Conservation (phyloP, 1,284 basidiomycete species). For the Sporisorium exsertum region DNA sequence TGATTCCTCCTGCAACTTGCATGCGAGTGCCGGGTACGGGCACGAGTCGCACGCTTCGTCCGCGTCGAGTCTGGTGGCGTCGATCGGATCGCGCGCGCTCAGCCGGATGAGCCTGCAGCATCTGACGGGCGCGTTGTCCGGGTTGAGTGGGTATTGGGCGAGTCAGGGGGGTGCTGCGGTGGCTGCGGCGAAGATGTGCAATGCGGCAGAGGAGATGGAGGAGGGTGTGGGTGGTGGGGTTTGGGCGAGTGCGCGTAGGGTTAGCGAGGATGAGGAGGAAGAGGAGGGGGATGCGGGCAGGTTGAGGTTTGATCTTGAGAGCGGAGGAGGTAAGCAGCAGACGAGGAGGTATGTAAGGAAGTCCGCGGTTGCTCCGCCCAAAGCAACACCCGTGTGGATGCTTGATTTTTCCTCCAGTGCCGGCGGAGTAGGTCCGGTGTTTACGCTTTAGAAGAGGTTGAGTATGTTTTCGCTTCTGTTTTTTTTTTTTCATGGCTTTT, state of each 20-base stretch:
- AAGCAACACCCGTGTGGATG: slow-evolving; percentile 33
- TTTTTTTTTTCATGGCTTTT: background rate
- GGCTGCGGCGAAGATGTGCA: slow-evolving; percentile 52
- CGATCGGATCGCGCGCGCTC: slow-evolving; percentile 43
- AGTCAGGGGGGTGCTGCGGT: slow-evolving; percentile 43
- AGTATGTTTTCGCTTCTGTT: background rate
- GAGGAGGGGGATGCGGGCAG: slow-evolving; percentile 6
- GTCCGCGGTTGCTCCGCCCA: slow-evolving; percentile 20
- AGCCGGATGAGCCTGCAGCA: slow-evolving; percentile 54
- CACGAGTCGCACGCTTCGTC: slow-evolving; percentile 25
- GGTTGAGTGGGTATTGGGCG: slow-evolving; percentile 54
- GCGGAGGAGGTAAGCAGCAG: background rate
- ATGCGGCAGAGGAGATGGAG: slow-evolving; percentile 2
- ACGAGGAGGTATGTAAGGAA: slow-evolving; percentile 27
- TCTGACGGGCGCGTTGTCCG: slow-evolving; percentile 54
- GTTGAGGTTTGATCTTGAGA: slow-evolving; percentile 16
- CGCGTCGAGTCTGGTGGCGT: slow-evolving; percentile 28
- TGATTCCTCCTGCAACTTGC: slow-evolving; percentile 14
- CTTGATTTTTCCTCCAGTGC: slow-evolving; percentile 34
- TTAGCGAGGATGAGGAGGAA: background rate
- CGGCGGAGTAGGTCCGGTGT: slow-evolving; percentile 9
- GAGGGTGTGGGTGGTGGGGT: slow-evolving; percentile 1
- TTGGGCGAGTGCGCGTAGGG: background rate
- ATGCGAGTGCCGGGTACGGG: slow-evolving; percentile 6
- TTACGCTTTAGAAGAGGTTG: slow-evolving; percentile 2